These are phyloP conservation scores for Lachnellula hyalina DNA, from an alignment of 2,329 filamentous ascomycete genomes.

Conservation along the genomic window DNA sequence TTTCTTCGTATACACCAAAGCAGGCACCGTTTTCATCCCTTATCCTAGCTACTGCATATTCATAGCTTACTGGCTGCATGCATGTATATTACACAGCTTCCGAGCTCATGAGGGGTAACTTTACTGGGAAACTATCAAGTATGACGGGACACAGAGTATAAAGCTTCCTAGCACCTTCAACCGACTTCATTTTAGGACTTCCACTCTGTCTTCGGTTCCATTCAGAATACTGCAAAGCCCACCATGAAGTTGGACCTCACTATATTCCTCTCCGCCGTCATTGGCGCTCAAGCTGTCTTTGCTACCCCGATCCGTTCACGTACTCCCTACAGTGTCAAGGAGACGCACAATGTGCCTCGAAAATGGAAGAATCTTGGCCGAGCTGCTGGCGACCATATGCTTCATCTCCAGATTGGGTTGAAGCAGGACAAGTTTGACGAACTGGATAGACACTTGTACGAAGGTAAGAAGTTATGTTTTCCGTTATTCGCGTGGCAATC, in stretches of 20 bases:
- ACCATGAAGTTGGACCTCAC: conserved; percentile 3
- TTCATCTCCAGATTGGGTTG: conserved; percentile 52
- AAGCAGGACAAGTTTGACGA: conserved; percentile 51
- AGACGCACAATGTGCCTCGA: conserved; percentile 46
- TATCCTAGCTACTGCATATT: not conserved
- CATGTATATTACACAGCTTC: not conserved
- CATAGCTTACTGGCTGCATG: not conserved
- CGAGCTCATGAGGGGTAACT: not conserved
- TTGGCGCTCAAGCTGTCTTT: conserved; percentile 1
- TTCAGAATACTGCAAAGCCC: not conserved
- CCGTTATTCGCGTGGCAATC: not conserved
- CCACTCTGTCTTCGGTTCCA: not conserved
- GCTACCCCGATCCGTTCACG: conserved; percentile 32
- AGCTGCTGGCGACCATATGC: conserved; percentile 41
- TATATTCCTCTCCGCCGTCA: not conserved
- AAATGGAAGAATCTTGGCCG: conserved; percentile 44
- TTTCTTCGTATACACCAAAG: not conserved
- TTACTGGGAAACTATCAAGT: not conserved
- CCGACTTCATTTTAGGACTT: too few species aligned
- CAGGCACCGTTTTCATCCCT: not conserved
- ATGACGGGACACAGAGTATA: too few species aligned
- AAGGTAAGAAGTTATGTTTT: conserved; percentile 33
- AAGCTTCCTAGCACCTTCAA: too few species aligned
- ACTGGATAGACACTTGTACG: conserved; percentile 48
- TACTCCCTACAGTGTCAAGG: conserved; percentile 47